These are phyloP conservation scores for Didymella pomorum DNA, from an alignment of 2,329 filamentous ascomycete species.

Conservation along the genomic window DNA sequence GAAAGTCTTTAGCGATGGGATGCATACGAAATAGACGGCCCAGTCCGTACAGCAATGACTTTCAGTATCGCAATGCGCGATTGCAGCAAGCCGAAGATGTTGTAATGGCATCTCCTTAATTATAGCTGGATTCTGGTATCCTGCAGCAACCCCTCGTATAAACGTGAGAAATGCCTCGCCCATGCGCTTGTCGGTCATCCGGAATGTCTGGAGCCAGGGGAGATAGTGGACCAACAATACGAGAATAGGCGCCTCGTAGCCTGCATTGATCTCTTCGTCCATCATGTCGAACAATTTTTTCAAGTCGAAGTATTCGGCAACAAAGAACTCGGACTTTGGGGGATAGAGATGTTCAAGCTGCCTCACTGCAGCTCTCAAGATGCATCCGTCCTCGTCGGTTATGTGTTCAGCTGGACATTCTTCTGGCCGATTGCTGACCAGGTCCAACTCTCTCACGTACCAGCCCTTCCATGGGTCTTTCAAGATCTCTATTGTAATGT, in stretches of 20 bases:
- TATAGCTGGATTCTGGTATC: slow-evolving; percentile 15
- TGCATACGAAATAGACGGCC: slow-evolving; percentile 21
- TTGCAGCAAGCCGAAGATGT: slow-evolving; percentile 22
- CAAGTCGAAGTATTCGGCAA: neutral
- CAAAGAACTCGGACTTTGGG: slow-evolving; percentile 3
- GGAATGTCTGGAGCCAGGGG: slow-evolving; percentile 21
- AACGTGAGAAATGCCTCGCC: slow-evolving; percentile 4
- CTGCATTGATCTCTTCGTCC: neutral
- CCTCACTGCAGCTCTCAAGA: slow-evolving; percentile 13
- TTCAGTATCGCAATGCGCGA: slow-evolving; percentile 22
- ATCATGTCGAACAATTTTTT: neutral
- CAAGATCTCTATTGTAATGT: slow-evolving; percentile 19
- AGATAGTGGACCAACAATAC: slow-evolving; percentile 25
- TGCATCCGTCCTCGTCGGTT: neutral
- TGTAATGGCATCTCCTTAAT: slow-evolving; percentile 22
- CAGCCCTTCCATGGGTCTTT: slow-evolving; percentile 22
- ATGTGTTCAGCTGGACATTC: slow-evolving; percentile 14
- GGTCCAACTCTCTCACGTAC: slow-evolving; percentile 29
- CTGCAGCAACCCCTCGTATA: slow-evolving; percentile 13
- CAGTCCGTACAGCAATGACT: slow-evolving; percentile 10
- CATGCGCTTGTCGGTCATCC: slow-evolving; percentile 15
- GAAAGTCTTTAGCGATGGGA: slow-evolving; percentile 27
- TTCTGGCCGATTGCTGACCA: slow-evolving; percentile 13
- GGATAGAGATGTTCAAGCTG: slow-evolving; percentile 14
- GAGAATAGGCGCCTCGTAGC: slow-evolving; percentile 14